Conservation (phyloP, 352 stramenopile genomes). For the Pseudoperonospora humuli region DNA sequence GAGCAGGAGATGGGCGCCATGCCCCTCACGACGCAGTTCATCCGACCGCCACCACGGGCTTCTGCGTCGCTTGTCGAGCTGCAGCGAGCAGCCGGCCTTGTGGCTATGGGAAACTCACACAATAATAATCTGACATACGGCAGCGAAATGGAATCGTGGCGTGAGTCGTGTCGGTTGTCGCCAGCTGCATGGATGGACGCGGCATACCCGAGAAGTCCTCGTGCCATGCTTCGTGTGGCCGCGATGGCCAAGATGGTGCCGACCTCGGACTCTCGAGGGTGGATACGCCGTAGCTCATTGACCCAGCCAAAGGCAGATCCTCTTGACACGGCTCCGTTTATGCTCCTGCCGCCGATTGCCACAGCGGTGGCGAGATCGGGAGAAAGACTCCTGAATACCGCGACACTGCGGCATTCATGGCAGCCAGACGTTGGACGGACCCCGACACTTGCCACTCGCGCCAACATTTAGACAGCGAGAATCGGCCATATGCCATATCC, state of each 20-base stretch:
- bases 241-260: slow-evolving; percentile 26
- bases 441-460: slow-evolving; percentile 14
- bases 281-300: slow-evolving; percentile 8
- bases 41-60: slow-evolving; percentile 13
- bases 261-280: slow-evolving; percentile 6
- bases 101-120: slow-evolving; percentile 11
- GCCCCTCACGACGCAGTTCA: slow-evolving; percentile 29
- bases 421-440: slow-evolving; percentile 20
- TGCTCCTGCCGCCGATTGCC: slow-evolving; percentile 28
- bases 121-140: slow-evolving; percentile 2
- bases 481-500: not conserved
- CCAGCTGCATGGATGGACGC: slow-evolving; percentile 17
- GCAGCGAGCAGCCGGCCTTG: slow-evolving; percentile 19
- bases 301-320: slow-evolving; percentile 8
- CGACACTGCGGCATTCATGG: slow-evolving; percentile 18
- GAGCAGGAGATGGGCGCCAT: slow-evolving; percentile 24
- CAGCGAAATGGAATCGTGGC: slow-evolving; percentile 17
- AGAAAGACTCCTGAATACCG: slow-evolving; percentile 19
- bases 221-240: slow-evolving; percentile 32
- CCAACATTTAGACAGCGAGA: slow-evolving; percentile 15
- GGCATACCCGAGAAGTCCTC: slow-evolving; percentile 26
- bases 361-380: slow-evolving; percentile 28
- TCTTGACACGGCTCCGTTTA: not conserved
- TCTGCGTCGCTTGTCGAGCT: slow-evolving; percentile 19
- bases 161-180: slow-evolving; percentile 10